Conservation (phyloP, 169 alveolate species). For the Plasmodium knowlesi region DNA sequence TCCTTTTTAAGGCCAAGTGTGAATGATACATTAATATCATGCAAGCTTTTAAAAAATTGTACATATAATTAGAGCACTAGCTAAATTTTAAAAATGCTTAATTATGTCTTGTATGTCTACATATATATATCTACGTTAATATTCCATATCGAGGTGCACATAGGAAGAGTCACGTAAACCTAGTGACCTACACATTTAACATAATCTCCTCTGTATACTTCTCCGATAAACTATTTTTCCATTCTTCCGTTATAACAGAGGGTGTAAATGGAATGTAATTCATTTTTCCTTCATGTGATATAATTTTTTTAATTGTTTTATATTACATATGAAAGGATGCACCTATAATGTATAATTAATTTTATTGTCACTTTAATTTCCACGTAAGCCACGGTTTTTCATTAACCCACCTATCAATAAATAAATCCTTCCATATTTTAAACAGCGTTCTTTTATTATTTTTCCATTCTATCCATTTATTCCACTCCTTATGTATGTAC, state of each 20-base stretch:
- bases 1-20: not conserved
- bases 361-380: not conserved
- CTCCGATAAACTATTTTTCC: too few species aligned
- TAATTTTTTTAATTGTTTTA: too few species aligned
- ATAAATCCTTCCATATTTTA: not conserved
- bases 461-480: slow-evolving; percentile 5
- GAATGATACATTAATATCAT: not conserved
- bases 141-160: not conserved
- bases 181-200: not conserved
- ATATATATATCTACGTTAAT: not conserved
- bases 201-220: not conserved
- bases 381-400: not conserved
- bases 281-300: not conserved
- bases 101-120: not conserved
- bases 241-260: not conserved
- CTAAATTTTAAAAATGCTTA: too few species aligned
- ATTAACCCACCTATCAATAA: not conserved
- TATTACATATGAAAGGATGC: not conserved
- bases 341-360: not conserved
- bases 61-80: not conserved
- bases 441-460: not conserved
- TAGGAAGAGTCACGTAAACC: not conserved
- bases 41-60: not conserved
- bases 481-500: not conserved
- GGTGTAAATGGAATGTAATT: not conserved